These are phyloP conservation scores for Venturia nashicola DNA, from an alignment of 2,329 filamentous ascomycete species.

Conservation along the genomic window DNA sequence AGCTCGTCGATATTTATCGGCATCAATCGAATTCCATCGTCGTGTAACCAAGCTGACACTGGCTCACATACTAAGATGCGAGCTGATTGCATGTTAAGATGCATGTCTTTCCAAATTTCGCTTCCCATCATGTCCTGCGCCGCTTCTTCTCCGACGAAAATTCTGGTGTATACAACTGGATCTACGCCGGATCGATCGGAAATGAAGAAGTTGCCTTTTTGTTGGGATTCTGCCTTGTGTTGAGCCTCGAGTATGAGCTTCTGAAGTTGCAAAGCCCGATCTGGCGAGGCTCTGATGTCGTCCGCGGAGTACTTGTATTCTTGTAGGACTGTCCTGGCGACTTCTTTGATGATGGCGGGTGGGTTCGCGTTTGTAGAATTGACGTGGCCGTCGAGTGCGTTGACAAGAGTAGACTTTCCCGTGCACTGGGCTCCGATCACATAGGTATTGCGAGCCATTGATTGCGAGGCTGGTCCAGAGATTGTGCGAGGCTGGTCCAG, in stretches of 20 bases:
- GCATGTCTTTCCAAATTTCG: not conserved
- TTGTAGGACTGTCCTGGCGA: not conserved
- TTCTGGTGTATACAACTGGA: not conserved
- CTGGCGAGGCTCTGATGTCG: not conserved
- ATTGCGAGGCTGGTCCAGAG: too few relatives aligned
- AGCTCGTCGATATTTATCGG: not conserved
- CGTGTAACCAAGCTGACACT: not conserved
- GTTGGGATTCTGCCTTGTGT: not conserved
- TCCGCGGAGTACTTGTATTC: not conserved
- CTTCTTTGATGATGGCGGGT: not conserved
- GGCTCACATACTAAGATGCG: not conserved
- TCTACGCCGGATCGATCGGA: not conserved
- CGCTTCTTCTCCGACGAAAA: not conserved
- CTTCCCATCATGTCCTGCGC: not conserved
- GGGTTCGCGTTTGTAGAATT: not conserved
- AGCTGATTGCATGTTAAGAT: not conserved
- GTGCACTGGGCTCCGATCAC: too few relatives aligned
- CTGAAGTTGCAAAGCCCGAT: not conserved
- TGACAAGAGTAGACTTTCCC: not conserved
- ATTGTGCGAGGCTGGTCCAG: too few relatives aligned
- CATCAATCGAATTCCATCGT: not conserved
- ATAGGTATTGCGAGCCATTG: too few relatives aligned
- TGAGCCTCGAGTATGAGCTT: not conserved
- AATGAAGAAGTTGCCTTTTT: not conserved
- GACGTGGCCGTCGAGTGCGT: not conserved